These are phyloP conservation scores for Ophiostoma tasmaniense DNA, from an alignment of 2,329 filamentous ascomycete genomes.

Conservation along the genomic window DNA sequence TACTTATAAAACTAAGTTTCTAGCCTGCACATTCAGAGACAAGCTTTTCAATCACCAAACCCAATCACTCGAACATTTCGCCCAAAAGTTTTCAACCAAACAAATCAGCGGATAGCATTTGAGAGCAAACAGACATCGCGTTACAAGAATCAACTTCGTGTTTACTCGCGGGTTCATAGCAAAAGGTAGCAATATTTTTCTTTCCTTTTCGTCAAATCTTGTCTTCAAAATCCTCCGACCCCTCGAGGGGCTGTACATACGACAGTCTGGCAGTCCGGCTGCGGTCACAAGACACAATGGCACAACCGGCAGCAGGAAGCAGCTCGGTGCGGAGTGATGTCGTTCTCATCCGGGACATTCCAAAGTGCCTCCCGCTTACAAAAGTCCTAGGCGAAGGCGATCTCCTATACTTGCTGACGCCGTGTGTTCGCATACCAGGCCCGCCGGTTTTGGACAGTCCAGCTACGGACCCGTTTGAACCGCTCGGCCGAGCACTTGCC, in stretches of 20 bases:
- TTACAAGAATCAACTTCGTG: not conserved
- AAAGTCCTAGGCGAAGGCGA: slow-evolving; percentile 39
- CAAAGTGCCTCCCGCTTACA: slow-evolving; percentile 40
- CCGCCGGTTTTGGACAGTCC: slow-evolving; percentile 30
- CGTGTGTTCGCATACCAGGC: slow-evolving; percentile 36
- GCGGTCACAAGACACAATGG: slow-evolving; percentile 15
- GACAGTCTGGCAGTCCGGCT: slow-evolving; percentile 7
- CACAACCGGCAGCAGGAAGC: slow-evolving; percentile 20
- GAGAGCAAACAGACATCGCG: not conserved
- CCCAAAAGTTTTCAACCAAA: not conserved
- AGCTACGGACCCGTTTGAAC: slow-evolving; percentile 57
- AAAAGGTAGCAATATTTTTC: not conserved
- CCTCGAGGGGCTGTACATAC: slow-evolving; percentile 12
- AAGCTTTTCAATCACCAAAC: not conserved
- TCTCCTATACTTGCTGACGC: slow-evolving; percentile 54
- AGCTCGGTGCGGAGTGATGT: slow-evolving; percentile 20
- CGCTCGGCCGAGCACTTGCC: slow-evolving; percentile 56
- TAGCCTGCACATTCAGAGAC: not conserved
- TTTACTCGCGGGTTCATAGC: not conserved
- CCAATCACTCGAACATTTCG: not conserved
- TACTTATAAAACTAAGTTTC: not conserved
- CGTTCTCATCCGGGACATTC: slow-evolving; percentile 34
- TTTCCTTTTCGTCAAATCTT: not conserved
- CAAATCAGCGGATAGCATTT: not conserved
- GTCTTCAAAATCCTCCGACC: not conserved